These are phyloP conservation scores for Nematocida parisii DNA, from an alignment of 371 early-diverging fungal genomes.

Conservation along the genomic window DNA sequence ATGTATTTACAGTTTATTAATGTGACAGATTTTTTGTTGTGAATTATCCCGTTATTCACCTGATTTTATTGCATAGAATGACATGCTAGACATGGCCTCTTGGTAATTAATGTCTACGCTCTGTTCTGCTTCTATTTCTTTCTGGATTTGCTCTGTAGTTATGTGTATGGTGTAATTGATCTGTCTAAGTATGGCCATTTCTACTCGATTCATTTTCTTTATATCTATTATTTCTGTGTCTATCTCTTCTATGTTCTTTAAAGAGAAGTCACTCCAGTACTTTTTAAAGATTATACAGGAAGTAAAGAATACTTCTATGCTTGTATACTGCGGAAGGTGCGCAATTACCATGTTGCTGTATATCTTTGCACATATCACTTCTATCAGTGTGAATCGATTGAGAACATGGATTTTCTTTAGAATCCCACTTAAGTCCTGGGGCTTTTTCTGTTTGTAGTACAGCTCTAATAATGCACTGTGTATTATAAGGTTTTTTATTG, in stretches of 20 bases:
- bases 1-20: too few relatives aligned
- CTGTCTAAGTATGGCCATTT: conserved; percentile 3
- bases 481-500: conserved; percentile 43
- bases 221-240: not conserved
- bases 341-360: conserved; percentile 6
- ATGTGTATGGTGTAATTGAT: conserved; percentile 24
- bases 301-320: conserved; percentile 30
- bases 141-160: conserved; percentile 9
- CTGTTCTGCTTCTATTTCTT: conserved; percentile 38
- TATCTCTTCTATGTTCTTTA: conserved; percentile 44
- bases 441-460: conserved; percentile 16
- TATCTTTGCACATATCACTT: conserved; percentile 37
- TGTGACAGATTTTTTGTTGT: too few relatives aligned
- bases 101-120: conserved; percentile 33
- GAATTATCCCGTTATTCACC: too few relatives aligned
- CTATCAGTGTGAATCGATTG: conserved; percentile 15
- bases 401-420: conserved; percentile 6
- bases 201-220: conserved; percentile 17
- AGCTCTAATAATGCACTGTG: conserved; percentile 43
- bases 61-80: not conserved
- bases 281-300: conserved; percentile 48
- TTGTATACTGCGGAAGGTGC: conserved; percentile 2
- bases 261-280: conserved; percentile 40
- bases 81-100: conserved; percentile 5
- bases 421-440: not conserved